Conservation (phyloP, 345 rosid species). For the Lagerstroemia speciosa region DNA sequence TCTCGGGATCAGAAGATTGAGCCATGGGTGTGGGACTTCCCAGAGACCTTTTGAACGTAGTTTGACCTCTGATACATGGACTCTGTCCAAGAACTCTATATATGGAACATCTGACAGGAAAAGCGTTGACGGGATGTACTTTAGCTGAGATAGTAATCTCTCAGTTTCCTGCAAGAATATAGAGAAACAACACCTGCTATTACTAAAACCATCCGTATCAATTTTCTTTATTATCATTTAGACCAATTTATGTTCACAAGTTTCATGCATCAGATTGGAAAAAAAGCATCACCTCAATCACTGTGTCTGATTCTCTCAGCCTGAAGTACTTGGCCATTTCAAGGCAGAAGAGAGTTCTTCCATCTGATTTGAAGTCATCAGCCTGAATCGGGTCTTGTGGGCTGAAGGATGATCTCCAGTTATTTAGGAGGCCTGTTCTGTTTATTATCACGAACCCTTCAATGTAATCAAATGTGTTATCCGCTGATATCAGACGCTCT, state of each 20-base stretch:
- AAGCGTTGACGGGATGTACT: slow-evolving; percentile 63
- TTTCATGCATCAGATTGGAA: slow-evolving; percentile 5
- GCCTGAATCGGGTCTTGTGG: slow-evolving; percentile 77
- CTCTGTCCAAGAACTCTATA: slow-evolving; percentile 80
- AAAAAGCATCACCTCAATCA: slow-evolving; percentile 39
- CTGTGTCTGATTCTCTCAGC: slow-evolving; percentile 24
- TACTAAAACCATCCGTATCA: not conserved
- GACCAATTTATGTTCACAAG: not conserved
- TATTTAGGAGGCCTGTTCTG: slow-evolving; percentile 70
- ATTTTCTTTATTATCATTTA: not conserved
- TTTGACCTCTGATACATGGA: slow-evolving; percentile 75
- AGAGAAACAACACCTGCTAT: not conserved
- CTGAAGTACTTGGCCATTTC: slow-evolving; percentile 79
- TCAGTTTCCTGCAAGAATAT: slow-evolving; percentile 60
- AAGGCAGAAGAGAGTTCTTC: slow-evolving; percentile 69
- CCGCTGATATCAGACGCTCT: slow-evolving; percentile 56
- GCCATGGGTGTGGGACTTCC: slow-evolving; percentile 99
- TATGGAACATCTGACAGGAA: slow-evolving; percentile 69
- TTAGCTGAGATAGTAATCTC: slow-evolving; percentile 44
- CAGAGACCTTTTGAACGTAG: slow-evolving; percentile 78
- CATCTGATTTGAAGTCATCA: slow-evolving; percentile 63
- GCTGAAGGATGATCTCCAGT: slow-evolving; percentile 79
- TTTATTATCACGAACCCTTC: slow-evolving; percentile 92
- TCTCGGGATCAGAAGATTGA: slow-evolving; percentile 83
- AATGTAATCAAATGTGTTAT: slow-evolving; percentile 53